Evolutionary conservation across 192 early-diverging fungal species (phyloP).

Genomic region (Dissophora globulifera): DNA sequence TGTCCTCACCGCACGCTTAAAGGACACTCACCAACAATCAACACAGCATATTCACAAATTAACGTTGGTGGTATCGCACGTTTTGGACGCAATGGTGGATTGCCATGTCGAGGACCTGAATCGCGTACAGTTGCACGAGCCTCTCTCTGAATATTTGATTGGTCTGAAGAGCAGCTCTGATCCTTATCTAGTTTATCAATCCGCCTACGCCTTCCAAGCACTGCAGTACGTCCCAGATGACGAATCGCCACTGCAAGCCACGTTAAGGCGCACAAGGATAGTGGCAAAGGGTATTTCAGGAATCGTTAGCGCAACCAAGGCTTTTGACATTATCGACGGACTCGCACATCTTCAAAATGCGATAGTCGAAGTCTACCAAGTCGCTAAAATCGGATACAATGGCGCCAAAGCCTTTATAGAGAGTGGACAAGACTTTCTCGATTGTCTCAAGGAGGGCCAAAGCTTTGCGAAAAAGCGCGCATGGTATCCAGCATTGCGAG

Average conservation of each 20-base stretch:
- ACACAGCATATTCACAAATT: neutral
- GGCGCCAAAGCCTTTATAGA: neutral
- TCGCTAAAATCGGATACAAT: neutral
- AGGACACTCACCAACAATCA: slow-evolving; percentile 1
- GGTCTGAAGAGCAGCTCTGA: neutral
- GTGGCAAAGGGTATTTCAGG: slow-evolving; percentile 2
- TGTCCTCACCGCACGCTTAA: neutral
- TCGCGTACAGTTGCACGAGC: slow-evolving; percentile 2
- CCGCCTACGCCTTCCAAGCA: slow-evolving; percentile 13
- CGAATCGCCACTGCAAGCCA: neutral
- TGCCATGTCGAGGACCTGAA: neutral
- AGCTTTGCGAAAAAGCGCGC: neutral
- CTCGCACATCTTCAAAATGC: neutral
- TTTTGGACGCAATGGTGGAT: slow-evolving; percentile 13
- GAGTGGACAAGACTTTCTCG: neutral
- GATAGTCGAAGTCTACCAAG: neutral
- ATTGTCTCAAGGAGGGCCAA: slow-evolving; percentile 4
- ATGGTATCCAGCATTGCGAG: slow-evolving; percentile 7
- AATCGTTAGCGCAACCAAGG: slow-evolving; percentile 4
- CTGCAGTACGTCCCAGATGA: slow-evolving; percentile 17
- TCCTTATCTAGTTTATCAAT: slow-evolving; percentile 3
- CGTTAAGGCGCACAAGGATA: neutral
- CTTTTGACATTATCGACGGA: neutral
- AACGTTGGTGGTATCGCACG: slow-evolving; percentile 3
- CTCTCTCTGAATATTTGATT: neutral